phyloP scores from a whole-genome alignment of 2,329 filamentous ascomycete species.

The Berkeleyomyces basicola region DNA sequence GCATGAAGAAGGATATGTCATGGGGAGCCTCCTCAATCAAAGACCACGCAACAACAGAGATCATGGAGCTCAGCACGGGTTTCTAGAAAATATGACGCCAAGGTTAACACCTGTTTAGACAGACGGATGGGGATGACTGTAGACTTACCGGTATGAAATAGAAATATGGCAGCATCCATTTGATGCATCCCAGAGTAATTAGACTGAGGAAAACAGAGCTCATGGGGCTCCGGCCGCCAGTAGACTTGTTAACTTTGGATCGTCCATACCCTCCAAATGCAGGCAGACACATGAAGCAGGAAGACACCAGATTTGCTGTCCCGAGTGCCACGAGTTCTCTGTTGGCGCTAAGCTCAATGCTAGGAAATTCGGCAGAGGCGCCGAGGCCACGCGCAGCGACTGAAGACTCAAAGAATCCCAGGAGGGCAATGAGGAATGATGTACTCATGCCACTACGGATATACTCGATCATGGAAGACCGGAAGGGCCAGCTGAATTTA shows the following conservation, averaged over 20 bases:
- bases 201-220: slow-evolving; percentile 74
- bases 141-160: slow-evolving; percentile 79
- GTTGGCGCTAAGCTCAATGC: slow-evolving; percentile 75
- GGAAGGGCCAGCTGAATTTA: slow-evolving; percentile 74
- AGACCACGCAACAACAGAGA: slow-evolving; percentile 86
- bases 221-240: slow-evolving; percentile 85
- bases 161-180: slow-evolving; percentile 77
- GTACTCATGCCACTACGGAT: slow-evolving; percentile 79
- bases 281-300: slow-evolving; percentile 81
- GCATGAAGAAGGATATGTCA: slow-evolving; percentile 78
- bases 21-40: slow-evolving; percentile 90
- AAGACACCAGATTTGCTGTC: slow-evolving; percentile 76
- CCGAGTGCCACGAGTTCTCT: slow-evolving; percentile 85
- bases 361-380: slow-evolving; percentile 51
- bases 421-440: slow-evolving; percentile 77
- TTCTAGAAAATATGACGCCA: slow-evolving; percentile 37
- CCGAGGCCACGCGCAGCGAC: slow-evolving; percentile 87
- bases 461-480: slow-evolving; percentile 57
- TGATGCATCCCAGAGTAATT: slow-evolving; percentile 64
- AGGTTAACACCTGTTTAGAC: background rate
- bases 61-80: slow-evolving; percentile 84
- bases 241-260: slow-evolving; percentile 87
- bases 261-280: slow-evolving; percentile 92
- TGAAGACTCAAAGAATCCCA: slow-evolving; percentile 97
- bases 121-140: no score